Evolutionary conservation across 2,329 filamentous ascomycete genomes (phyloP), one percentile per base, ranked within the genome.

Genomic region (Cryphonectria parasitica): DNA sequence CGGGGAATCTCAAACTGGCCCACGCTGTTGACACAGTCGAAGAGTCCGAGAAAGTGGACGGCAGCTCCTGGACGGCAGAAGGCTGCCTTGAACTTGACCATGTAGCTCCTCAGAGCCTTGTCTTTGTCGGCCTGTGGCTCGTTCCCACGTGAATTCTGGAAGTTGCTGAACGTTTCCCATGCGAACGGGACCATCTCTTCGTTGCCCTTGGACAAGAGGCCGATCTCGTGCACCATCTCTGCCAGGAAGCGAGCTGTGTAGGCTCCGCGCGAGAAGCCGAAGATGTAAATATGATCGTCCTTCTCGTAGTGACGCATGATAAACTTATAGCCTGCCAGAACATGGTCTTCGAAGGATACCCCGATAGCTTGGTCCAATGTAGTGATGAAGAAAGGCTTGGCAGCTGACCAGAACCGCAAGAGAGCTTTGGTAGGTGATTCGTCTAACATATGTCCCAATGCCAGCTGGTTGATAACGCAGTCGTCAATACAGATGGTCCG

Each of bases 21-120:
- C 10, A 87, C 84, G 3, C 83, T 85, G 75, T 85, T 86, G 58
- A 88, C 86, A 71, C 83, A 85, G 74, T 88, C 86, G 79, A 85
- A 88, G 58, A 87, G 80, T 1, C 86, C 86, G n/a, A 88, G 82
- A 76, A 88, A 87, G 75, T 85, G 84, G 8, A 87, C 82, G 69
- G 66, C 41, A 28, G 65, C 62, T 80, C 79, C 52, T 80, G 79
- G 31, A 82, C 43, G 82, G 73, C 83, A 86, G 70, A 87, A 86
- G 0, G 84, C 86, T 31, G 80, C 79, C 67, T 64, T 58, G 11
- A 68, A 68, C 60, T 15, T 68, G 15, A n/a, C 60, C 67, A n/a
- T 68, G 67, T 43, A 19, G 25, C 34, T 31, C 36, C 75, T 63
- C 60, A 45, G 17, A 6, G 1, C 64, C 69, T 0, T 75, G 75